Evolutionary conservation across 305 asterid species (phyloP), one percentile per base, ranked within the genome.

Genomic region (Fraxinus ornus): DNA sequence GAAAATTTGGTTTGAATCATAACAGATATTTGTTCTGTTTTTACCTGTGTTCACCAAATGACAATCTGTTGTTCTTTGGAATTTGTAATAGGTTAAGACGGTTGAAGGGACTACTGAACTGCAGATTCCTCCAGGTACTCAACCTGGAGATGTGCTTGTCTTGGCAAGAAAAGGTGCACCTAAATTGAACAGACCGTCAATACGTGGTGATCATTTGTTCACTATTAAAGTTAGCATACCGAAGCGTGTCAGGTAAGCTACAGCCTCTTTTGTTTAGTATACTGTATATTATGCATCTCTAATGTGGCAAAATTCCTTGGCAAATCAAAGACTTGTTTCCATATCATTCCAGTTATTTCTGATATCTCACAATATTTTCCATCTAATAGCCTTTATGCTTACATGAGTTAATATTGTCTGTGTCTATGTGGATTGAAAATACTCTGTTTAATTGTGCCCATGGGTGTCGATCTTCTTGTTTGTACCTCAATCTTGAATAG

Each of bases 131-230:
- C 97, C 98, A 30, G 98, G 98, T 44, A 97, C 98, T 84, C 99
- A 97, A 91, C 99, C 99, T 83, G 98, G 97, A 70, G 98, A 95
- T 86, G 96, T 93, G 85, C 97, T 97, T 79, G 98, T 97, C 88
- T 88, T 97, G 92, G 93, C 98, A 81, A 93, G 93, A 80, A 93
- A 95, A 92, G 99, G 99, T 88, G 98, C 93, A 60, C 98, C 99
- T 28, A 97, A 92, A 86, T 89, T 97, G 70, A 95, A 97, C 87
- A 90, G 95, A 88, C 98, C 98, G 70, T 92, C 98, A 62, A 95
- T 95, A 86, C 98, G 99, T 26, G 98, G 99, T 26, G 99, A 97
- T 83, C 99, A 97, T 90, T 85, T 97, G 81, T 97, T 97, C 90
- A 89, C 94, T 4, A 91, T 97, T 52, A 92, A 95, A 92, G 97